Conservation (phyloP, 306 rosid species). For the Aeschynomene evenia region DNA sequence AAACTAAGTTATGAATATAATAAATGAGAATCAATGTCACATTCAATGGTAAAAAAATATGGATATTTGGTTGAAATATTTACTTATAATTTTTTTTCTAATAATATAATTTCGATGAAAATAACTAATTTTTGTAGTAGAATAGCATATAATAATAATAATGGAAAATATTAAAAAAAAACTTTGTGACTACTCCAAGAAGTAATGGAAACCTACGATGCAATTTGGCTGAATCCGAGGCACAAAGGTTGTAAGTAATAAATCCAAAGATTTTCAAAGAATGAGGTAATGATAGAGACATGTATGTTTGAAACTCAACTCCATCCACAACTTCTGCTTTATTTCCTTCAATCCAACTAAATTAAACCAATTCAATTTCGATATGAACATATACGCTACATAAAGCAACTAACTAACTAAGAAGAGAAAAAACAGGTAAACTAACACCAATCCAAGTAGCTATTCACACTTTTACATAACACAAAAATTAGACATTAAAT, state of each 20-base stretch:
- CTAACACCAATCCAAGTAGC: neutral
- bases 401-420: too few species aligned
- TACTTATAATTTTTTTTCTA: too few species aligned
- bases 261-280: neutral
- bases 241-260: neutral
- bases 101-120: too few species aligned
- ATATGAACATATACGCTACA: neutral
- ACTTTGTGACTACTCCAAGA: neutral
- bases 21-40: too few species aligned
- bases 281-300: slow-evolving; percentile 11
- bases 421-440: neutral
- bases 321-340: slow-evolving; percentile 12
- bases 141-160: neutral
- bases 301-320: neutral
- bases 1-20: too few species aligned
- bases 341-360: neutral
- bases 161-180: neutral
- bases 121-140: too few species aligned
- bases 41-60: too few species aligned
- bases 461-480: slow-evolving; percentile 14
- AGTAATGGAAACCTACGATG: neutral
- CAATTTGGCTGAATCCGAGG: neutral
- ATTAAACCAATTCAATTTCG: neutral
- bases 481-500: slow-evolving; percentile 24
- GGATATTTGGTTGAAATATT: too few species aligned